phyloP scores from a whole-genome alignment of 2,329 filamentous ascomycete species.

The Trichoderma polysporum region DNA sequence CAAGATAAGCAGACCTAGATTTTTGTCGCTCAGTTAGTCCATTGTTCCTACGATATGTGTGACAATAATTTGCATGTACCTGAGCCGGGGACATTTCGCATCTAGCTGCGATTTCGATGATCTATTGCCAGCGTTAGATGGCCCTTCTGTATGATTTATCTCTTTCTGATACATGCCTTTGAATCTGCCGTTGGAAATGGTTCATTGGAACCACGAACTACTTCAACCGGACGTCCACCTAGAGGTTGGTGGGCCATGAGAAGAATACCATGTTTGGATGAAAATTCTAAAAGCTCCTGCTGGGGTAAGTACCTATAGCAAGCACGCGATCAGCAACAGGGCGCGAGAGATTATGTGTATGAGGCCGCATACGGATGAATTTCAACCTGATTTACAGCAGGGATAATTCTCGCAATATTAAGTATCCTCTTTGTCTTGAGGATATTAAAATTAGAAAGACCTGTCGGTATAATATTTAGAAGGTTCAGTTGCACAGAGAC shows the following conservation, averaged over 20 bases:
- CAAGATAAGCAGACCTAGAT: conserved; percentile 13
- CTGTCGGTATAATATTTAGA: background rate
- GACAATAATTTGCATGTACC: background rate
- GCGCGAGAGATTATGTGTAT: background rate
- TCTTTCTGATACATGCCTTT: background rate
- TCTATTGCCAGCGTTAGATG: background rate
- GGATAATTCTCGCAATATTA: background rate
- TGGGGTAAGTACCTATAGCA: background rate
- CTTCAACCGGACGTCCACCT: background rate
- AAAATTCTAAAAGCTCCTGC: conserved; percentile 1
- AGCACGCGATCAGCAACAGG: background rate
- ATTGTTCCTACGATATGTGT: background rate
- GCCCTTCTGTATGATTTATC: accelerated
- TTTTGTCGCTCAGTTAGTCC: background rate
- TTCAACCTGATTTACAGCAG: background rate
- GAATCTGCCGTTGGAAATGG: background rate
- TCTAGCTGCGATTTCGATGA: background rate
- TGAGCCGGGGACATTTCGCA: background rate
- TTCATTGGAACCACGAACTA: background rate
- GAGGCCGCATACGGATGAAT: background rate
- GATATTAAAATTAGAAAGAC: conserved; percentile 11
- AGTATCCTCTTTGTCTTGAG: conserved; percentile 3
- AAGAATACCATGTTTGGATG: background rate
- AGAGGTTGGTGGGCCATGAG: conserved; percentile 10
- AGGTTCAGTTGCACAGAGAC: background rate